phyloP scores from a whole-genome alignment of 345 rosid genomes.

The Citrus unshiu region DNA sequence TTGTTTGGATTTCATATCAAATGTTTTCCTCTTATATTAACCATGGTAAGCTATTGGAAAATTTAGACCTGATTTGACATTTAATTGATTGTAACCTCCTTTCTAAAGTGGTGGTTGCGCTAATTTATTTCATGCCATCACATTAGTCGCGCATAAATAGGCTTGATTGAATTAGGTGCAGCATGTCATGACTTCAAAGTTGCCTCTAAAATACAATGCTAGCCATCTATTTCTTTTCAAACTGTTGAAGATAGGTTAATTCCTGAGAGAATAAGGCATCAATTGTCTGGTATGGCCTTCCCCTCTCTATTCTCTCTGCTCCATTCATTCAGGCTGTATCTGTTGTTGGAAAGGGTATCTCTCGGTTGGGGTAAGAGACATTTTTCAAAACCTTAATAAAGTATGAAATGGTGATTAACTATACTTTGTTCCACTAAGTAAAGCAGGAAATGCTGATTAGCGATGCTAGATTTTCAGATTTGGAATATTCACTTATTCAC shows the following conservation, averaged over 20 bases:
- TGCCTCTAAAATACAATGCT: no score
- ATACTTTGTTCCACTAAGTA: no score
- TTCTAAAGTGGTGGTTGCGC: not conserved
- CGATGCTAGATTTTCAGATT: no score
- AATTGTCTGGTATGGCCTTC: not conserved
- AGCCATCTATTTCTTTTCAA: not conserved
- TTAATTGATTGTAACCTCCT: not conserved
- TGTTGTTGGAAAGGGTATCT: no score
- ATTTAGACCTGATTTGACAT: not conserved
- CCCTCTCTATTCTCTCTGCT: not conserved
- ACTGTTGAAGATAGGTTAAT: constrained; percentile 1
- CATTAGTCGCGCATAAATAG: not conserved
- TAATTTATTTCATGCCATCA: not conserved
- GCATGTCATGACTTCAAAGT: not conserved
- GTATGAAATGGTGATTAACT: no score
- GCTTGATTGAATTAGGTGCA: not conserved
- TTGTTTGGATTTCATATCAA: not conserved
- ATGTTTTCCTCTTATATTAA: not conserved
- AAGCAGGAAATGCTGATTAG: no score
- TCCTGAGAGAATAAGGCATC: not conserved
- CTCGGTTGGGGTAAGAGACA: no score
- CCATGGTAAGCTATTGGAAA: not conserved
- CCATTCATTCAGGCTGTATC: no score
- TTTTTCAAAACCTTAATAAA: no score
- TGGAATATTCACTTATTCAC: no score